Conservation (phyloP, 176 grass and related monocot species). For the Calamus simplicifolius region DNA sequence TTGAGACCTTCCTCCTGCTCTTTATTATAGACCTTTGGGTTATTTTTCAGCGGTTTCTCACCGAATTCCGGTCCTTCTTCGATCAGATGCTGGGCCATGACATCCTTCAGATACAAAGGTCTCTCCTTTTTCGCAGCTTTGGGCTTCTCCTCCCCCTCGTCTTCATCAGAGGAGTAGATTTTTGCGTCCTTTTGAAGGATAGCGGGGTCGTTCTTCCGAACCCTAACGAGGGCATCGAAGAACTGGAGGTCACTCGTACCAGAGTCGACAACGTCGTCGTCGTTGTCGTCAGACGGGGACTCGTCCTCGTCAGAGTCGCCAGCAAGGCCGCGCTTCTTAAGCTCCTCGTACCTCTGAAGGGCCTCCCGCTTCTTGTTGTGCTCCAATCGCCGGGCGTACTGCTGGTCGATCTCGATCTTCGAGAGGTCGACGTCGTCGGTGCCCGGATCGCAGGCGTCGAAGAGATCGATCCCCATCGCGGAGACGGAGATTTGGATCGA, state of each 20-base stretch:
- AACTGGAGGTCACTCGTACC: conserved; percentile 42
- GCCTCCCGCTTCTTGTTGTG: conserved; percentile 84
- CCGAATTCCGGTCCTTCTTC: conserved; percentile 71
- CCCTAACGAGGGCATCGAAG: conserved; percentile 57
- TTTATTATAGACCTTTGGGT: conserved; percentile 54
- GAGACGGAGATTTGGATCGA: too few species aligned
- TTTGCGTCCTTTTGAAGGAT: conserved; percentile 46
- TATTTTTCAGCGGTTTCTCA: conserved; percentile 40
- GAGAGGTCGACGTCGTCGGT: conserved; percentile 31
- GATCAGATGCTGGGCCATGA: conserved; percentile 67
- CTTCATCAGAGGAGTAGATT: conserved; percentile 27
- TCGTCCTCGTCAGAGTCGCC: conserved; percentile 4
- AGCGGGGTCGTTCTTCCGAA: conserved; percentile 51
- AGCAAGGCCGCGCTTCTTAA: conserved; percentile 43
- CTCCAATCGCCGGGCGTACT: conserved; percentile 54
- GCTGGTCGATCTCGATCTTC: conserved; percentile 66
- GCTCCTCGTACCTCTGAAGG: conserved; percentile 43
- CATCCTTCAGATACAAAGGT: conserved; percentile 74
- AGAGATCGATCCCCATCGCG: conserved; percentile 30
- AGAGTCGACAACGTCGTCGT: conserved; percentile 14
- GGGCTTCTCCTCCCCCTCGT: conserved; percentile 13
- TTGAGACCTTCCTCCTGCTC: conserved; percentile 58
- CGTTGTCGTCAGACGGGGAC: neutral
- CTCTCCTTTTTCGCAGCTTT: conserved; percentile 62
- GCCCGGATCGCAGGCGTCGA: conserved; percentile 27